Base-by-base conservation (phyloP, 495 filamentous ascomycete genomes). In the Xylaria intraflava region DNA sequence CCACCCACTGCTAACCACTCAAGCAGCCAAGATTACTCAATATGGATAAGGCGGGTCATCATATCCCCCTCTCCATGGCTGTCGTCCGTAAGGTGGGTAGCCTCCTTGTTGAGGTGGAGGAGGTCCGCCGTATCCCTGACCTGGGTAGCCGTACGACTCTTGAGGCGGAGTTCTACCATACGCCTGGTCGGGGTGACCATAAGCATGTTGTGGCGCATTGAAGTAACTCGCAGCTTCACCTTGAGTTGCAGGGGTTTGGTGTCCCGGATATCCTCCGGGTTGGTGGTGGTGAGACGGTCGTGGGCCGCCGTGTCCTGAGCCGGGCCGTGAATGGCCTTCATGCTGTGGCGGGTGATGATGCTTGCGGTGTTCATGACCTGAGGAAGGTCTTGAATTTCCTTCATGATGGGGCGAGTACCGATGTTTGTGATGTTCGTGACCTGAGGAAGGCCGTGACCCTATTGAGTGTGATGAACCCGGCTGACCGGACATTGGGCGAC, bases 181-280 rank as follows among this genome's bases (percentile, higher is more conserved):
- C 8, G 7, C 31, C 6, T 33, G 47, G 23, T 10, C 46, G 6
- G 49, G 26, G 20, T 19, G n/a, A 7, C 17, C 27, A 2, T 9
- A 33, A 20, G 24, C 14, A 29, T 19, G 51, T 14, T 36, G 48
- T n/a, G 60, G 43, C 1, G 48, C 53, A 38, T 17, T 33, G 33
- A 51, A 64, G 19, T 66, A 66, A 6, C 58, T 61, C 14, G 64
- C 56, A 9, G 64, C 61, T 46, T 66, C 61, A 0, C 64, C 64
- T 33, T 59, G 61, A 8, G 58, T 44, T 1, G 11, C 35, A n/a
- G 43, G 45, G 9, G 26, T 41, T 20, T 48, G 45, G 6, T 55
- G 43, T 19, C 40, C 29, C 22, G 55, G 46, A 16, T 51, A 45
- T 20, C 54, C 51, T 8, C 46, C 53, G 3, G 46, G 39, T 24